These are phyloP conservation scores for Candida fluviatilis DNA, from an alignment of 805 yeast genomes.

Conservation along the genomic window DNA sequence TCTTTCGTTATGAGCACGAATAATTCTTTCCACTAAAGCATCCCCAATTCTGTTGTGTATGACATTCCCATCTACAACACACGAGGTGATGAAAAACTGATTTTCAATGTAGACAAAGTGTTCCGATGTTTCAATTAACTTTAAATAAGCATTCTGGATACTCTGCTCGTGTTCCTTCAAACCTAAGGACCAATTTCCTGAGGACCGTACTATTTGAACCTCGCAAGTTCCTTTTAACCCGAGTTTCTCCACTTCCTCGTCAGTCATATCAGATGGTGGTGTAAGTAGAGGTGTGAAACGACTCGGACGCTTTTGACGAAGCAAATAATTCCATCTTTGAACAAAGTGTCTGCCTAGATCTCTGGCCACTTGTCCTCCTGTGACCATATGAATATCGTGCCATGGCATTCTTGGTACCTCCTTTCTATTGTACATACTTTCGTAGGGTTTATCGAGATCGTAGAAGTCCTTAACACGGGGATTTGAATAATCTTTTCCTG, in stretches of 20 bases:
- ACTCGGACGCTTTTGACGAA: slow-evolving; percentile 92
- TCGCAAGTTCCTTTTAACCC: slow-evolving; percentile 84
- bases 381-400: slow-evolving; percentile 98
- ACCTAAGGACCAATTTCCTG: slow-evolving; percentile 93
- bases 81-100: slow-evolving; percentile 91
- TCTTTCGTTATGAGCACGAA: slow-evolving; percentile 75
- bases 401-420: slow-evolving; percentile 94
- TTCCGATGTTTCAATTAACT: slow-evolving; percentile 84
- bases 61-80: slow-evolving; percentile 76
- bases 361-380: slow-evolving; percentile 90
- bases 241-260: slow-evolving; percentile 59
- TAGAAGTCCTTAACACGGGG: slow-evolving; percentile 88
- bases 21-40: slow-evolving; percentile 94
- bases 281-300: slow-evolving; percentile 86
- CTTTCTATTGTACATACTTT: slow-evolving; percentile 84
- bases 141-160: slow-evolving; percentile 88
- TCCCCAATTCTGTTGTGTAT: slow-evolving; percentile 90
- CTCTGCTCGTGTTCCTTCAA: slow-evolving; percentile 80
- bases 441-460: slow-evolving; percentile 79
- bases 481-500: slow-evolving; percentile 96
- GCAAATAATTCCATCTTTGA: slow-evolving; percentile 93
- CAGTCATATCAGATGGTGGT: slow-evolving; percentile 86
- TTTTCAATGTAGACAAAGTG: slow-evolving; percentile 94
- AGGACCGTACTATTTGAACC: slow-evolving; percentile 81
- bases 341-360: slow-evolving; percentile 92